Base-by-base conservation (phyloP, 768 basidiomycete genomes). In the Lactifluus volemus region DNA sequence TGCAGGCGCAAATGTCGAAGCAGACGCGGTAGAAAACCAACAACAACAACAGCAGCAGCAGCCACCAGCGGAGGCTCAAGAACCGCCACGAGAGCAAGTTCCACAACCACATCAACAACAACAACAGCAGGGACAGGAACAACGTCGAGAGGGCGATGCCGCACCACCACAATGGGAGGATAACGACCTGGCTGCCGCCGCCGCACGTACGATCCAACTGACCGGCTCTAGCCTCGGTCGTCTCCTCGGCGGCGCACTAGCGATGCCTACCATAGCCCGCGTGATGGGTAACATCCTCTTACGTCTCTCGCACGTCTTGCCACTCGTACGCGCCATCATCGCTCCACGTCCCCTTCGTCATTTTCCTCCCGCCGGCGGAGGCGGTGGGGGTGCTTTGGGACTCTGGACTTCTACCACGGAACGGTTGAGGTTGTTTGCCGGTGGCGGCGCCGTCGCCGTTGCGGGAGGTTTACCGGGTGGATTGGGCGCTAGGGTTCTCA, bases 201-300 rank as follows among this genome's bases (percentile, higher is more conserved):
- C 84, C 1, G 80, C 84, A 65, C 79, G 81, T 63, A 79, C 81
- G 45, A 79, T 87, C 55, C 77, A 79, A 45, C 73, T 84, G 65
- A 80, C 81, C 19, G 78, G 81, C 17, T 75, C 80, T 17, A 83
- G 85, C 0, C 68, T 89, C 4, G 88, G 88, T 1, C 80, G 87
- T 12, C 74, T 81, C 66, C 71, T 91, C 50, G 85, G 84, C 21
- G 87, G 88, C 4, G 86, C 88, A 0, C 72, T 91, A 17, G 73
- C 85, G 60, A 76, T 87, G 53, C 89, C 89, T 0, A 78, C 79
- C 8, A 81, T 91, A 64, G 79, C 89, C 21, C 82, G 74, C 50
- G 65, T 76, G 49, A 87, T 88, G 86, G 89, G 89, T 0, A 67
- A 73, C 10, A 63, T 87, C 14, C 76, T 91, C 3, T 72, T 81